Conservation (phyloP, 2,329 filamentous ascomycete species). For the Stenocarpella maydis region DNA sequence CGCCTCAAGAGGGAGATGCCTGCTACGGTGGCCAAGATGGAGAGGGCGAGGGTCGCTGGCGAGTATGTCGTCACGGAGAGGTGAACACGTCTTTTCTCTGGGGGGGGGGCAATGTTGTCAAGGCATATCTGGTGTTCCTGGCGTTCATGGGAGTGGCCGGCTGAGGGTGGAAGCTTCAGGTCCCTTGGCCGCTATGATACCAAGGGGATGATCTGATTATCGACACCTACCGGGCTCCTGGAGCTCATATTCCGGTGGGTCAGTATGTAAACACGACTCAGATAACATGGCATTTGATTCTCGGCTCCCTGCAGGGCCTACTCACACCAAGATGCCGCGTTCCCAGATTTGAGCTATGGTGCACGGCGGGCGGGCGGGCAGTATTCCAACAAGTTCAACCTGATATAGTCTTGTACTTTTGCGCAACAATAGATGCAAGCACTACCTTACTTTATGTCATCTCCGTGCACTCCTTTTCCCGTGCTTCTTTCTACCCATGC, state of each 20-base stretch:
- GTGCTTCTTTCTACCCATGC: constrained; percentile 18
- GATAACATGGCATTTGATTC: background rate
- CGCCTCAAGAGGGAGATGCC: constrained; percentile 68
- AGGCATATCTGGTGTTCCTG: constrained; percentile 23
- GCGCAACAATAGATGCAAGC: constrained; percentile 18
- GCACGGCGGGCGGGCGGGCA: too few species aligned
- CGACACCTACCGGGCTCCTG: background rate
- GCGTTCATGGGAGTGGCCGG: constrained; percentile 25
- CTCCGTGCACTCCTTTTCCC: constrained; percentile 5
- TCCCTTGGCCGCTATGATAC: constrained; percentile 23
- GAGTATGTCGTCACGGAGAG: constrained; percentile 62
- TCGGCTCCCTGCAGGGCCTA: background rate
- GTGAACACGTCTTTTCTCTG: constrained; percentile 37
- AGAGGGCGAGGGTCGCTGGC: constrained; percentile 67
- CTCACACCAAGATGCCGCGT: background rate
- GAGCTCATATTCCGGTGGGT: background rate
- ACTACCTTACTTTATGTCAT: constrained; percentile 23
- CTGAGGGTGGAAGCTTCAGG: background rate
- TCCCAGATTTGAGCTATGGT: too few species aligned
- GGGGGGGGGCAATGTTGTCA: background rate
- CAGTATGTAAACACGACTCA: background rate
- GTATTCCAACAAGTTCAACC: background rate
- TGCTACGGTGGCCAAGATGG: constrained; percentile 69
- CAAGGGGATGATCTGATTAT: background rate
- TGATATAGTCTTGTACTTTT: constrained; percentile 12